phyloP scores from a whole-genome alignment of 2,329 filamentous ascomycete genomes.

The Tolypocladium endophyticum region DNA sequence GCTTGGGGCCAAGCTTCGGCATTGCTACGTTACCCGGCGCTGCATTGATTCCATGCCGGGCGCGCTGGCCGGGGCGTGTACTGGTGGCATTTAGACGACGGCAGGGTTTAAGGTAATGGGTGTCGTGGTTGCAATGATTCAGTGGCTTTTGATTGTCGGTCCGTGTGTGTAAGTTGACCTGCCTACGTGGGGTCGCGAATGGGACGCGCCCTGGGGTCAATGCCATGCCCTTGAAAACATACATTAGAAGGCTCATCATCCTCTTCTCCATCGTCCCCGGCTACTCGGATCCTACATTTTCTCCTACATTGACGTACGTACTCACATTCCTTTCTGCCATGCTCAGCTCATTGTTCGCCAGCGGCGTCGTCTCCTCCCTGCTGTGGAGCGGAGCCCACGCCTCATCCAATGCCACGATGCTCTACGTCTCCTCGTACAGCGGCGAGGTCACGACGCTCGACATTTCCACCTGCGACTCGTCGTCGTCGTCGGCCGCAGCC shows the following conservation, averaged over 20 bases:
- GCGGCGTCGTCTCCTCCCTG: background rate
- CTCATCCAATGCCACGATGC: conserved; percentile 20
- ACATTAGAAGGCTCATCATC: background rate
- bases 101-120: background rate
- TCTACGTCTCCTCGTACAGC: conserved; percentile 39
- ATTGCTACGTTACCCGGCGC: background rate
- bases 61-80: background rate
- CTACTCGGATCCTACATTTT: background rate
- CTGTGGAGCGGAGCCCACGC: background rate
- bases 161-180: background rate
- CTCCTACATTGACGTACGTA: background rate
- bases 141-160: background rate
- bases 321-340: background rate
- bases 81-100: background rate
- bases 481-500: background rate
- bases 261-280: background rate
- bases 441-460: conserved; percentile 38
- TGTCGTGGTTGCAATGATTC: background rate
- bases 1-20: background rate
- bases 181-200: background rate
- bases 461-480: conserved; percentile 12
- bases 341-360: background rate
- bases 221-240: background rate
- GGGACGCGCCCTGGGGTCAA: background rate
- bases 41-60: background rate